Percentiles rank a stretch among this genome's conserved stretches.
These are phyloP conservation scores for Metarhizium sp. DNA, from an alignment of 2,329 filamentous ascomycete species.

Conservation along the genomic window DNA sequence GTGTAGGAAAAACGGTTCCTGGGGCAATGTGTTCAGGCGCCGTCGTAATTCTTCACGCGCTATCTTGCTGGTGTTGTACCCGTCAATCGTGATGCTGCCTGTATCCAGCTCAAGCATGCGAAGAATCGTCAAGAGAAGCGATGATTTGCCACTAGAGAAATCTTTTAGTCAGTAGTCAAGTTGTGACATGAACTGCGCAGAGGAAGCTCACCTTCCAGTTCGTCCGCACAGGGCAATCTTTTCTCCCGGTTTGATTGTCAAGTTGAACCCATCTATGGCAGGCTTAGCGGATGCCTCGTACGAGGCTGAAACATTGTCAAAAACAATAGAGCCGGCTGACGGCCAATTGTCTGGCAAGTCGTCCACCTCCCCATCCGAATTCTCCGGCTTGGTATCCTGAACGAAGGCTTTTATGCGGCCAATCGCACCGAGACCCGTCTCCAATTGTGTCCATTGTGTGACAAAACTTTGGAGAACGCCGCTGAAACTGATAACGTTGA, in stretches of 20 bases:
- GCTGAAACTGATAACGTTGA: conserved; percentile 20
- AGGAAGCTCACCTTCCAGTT: conserved; percentile 10
- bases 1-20: conserved; percentile 10
- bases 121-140: conserved; percentile 11
- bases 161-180: not conserved
- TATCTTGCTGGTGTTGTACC: conserved; percentile 7
- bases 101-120: conserved; percentile 7
- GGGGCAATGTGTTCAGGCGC: conserved; percentile 11
- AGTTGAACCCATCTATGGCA: not conserved
- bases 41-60: conserved; percentile 9
- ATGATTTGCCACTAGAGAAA: conserved; percentile 12
- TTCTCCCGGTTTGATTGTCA: conserved; percentile 12
- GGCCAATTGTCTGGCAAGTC: not conserved
- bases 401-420: conserved; percentile 22
- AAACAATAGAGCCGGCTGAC: not conserved
- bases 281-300: not conserved
- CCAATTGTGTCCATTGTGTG: conserved; percentile 24
- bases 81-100: conserved; percentile 10
- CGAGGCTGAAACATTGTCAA: not conserved
- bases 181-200: not conserved
- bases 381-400: conserved; percentile 9
- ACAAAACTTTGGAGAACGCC: conserved; percentile 23
- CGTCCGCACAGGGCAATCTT: conserved; percentile 18
- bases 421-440: conserved; percentile 25
- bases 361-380: not conserved